Evolutionary conservation across 2,329 filamentous ascomycete species (phyloP), one percentile per base, ranked within the genome.

Genomic region (Aspergillus fructus): DNA sequence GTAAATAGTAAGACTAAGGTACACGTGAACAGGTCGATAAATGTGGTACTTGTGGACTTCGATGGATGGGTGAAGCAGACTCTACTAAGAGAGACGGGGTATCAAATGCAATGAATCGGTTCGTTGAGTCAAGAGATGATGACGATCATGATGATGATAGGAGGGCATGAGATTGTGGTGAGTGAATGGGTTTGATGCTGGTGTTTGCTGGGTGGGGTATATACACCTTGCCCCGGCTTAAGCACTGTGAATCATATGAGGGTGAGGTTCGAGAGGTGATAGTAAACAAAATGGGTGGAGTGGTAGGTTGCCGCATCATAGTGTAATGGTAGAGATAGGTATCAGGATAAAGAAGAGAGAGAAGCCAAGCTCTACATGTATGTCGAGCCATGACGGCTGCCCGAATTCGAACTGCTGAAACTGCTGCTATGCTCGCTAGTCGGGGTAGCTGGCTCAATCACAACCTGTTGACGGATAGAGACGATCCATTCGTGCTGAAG

Each of bases 401-500:
- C 61, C 11, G 70, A 67, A 34, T 55, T 53, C 12, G 67, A 69
- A 51, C 67, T 63, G 59, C 64, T 68, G 21, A 64, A 78, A 59
- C 78, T 81, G 21, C 64, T 64, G 73, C 70, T 67, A 42, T 62
- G 63, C 0, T 75, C 73, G 56, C 70, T 75, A 56, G 62, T 62
- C 0, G 75, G 75, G 1, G 75, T 78, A 12, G 71, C 62, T 24
- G 75, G 70, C 48, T 78, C 75, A n/a, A 78, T 65, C 13, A 79
- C 78, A 15, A 81, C 77, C 62, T 80, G 75, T 55, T 77, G 72
- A 49, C 78, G 68, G 59, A 81, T 81, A 27, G 75, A 79, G 56
- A 78, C 75, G 42, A 89, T 88, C 94, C 94, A 99, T 70, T 96
- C 91, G 73, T 97, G 93, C 74, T 96, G 91, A 56, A 99, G 81